Percentiles rank a stretch among this genome's conserved stretches.
These are phyloP conservation scores for Phytophthora sansomeana DNA, from an alignment of 352 stramenopile species.

Conservation along the genomic window DNA sequence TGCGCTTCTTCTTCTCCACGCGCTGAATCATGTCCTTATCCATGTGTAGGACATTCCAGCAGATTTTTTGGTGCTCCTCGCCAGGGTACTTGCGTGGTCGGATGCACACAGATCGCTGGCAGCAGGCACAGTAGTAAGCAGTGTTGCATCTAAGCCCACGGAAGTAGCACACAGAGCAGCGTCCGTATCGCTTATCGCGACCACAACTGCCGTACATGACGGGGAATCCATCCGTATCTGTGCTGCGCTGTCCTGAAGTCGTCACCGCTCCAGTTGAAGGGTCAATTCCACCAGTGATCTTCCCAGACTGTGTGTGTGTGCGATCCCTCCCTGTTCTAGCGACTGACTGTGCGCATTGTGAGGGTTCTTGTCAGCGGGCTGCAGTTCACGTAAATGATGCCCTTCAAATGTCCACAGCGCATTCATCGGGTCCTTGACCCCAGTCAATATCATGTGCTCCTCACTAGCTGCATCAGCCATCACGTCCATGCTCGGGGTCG, in stretches of 20 bases:
- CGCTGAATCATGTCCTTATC: slow-evolving; percentile 80
- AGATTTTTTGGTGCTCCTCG: slow-evolving; percentile 79
- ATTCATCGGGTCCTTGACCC: slow-evolving; percentile 59
- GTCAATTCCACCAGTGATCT: slow-evolving; percentile 15
- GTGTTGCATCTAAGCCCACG: slow-evolving; percentile 72
- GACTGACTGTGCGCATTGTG: slow-evolving; percentile 26
- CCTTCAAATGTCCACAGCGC: slow-evolving; percentile 75
- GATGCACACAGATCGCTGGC: slow-evolving; percentile 76
- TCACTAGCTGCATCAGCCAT: slow-evolving; percentile 14
- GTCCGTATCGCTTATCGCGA: slow-evolving; percentile 73
- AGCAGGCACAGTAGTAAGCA: slow-evolving; percentile 73
- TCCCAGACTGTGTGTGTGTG: slow-evolving; percentile 19
- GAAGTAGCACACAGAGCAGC: slow-evolving; percentile 82
- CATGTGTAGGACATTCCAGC: slow-evolving; percentile 84
- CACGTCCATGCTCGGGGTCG: slow-evolving; percentile 20
- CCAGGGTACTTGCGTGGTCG: slow-evolving; percentile 70
- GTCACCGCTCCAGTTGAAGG: slow-evolving; percentile 6
- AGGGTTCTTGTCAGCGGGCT: slow-evolving; percentile 49
- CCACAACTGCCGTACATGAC: slow-evolving; percentile 74
- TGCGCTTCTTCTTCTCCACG: slow-evolving; percentile 74
- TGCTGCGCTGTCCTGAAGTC: slow-evolving; percentile 7
- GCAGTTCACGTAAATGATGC: slow-evolving; percentile 58
- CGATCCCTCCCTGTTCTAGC: slow-evolving; percentile 18
- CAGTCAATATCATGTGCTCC: slow-evolving; percentile 20
- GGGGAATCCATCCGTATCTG: slow-evolving; percentile 57